Base-by-base conservation (phyloP, 305 asterid species). In the Stenogyne calaminthoides region DNA sequence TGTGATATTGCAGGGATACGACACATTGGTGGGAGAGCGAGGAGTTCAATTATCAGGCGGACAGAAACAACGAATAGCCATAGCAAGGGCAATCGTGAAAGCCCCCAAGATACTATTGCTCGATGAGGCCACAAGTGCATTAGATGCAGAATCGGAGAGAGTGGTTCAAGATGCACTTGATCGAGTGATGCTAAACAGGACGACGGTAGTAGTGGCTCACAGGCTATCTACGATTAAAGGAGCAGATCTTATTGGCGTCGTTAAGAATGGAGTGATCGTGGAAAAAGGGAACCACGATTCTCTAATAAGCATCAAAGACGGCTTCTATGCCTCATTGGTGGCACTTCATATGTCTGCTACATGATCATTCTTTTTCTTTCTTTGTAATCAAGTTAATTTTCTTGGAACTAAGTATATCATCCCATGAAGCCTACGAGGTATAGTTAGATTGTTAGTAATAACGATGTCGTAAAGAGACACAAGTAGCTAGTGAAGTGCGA, bases 41-140 rank as follows among this genome's bases (percentile, higher is more conserved):
- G 93, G 93, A 46, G 85, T 86, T 8, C 91, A 84, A 10, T 9
- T 88, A 51, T 88, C 93, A 2, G 93, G 93, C 14, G 91, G 91
- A 15, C 91, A 87, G 58, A 87, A 87, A 46, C 91, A 87, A 20
- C 71, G 91, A 51, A 77, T 88, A 1, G 93, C 93, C 18, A 88
- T 88, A 10, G 91, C 93, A 16, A 74, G 93, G 8, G 89, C 89
- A 8, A 79, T 88, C 0, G 65, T 86, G 18, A 88, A 86, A 60
- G 74, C 66, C 10, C 93, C 93, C 3, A 83, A 77, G 76, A 86
- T 88, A 69, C 73, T 85, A 11, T 64, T 89, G 22, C 68, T 89
- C 9, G 95, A 89, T 9, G 92, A 89, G 82, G 95, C 95, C 0
- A 89, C 92, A 0, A 89, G 95, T 20, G 90, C 95, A 5, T 56